Percentiles rank a stretch among this genome's conserved stretches.
Evolutionary conservation across 2,329 filamentous ascomycete genomes (phyloP).

Genomic region (Bisporella sp.): DNA sequence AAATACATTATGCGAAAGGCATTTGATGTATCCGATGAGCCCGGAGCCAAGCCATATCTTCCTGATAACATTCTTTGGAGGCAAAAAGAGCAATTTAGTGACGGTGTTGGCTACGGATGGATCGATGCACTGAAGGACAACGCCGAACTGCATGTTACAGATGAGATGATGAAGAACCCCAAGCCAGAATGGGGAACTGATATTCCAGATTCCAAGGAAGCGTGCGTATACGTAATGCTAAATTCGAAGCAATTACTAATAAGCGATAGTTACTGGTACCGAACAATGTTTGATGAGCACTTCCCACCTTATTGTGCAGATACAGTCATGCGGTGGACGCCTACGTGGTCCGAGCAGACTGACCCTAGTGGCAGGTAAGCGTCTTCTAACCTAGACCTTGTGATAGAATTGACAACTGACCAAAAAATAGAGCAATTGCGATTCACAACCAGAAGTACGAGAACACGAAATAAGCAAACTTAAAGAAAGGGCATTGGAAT

Average conservation of each 20-base stretch:
- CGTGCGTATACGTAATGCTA: slow-evolving; percentile 43
- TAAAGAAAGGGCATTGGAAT: too few species aligned
- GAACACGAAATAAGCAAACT: slow-evolving; percentile 15
- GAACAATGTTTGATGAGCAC: slow-evolving; percentile 97
- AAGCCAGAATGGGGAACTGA: slow-evolving; percentile 94
- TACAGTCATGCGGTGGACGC: slow-evolving; percentile 94
- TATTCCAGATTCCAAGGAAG: slow-evolving; percentile 94
- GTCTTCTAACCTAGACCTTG: not conserved
- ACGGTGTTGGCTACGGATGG: slow-evolving; percentile 98
- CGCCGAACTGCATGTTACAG: slow-evolving; percentile 80
- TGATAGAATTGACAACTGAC: not conserved
- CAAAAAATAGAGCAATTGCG: slow-evolving; percentile 57
- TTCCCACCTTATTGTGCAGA: slow-evolving; percentile 87
- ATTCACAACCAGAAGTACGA: slow-evolving; percentile 72
- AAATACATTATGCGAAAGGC: slow-evolving; percentile 98
- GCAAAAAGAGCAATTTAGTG: slow-evolving; percentile 99
- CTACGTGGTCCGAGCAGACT: slow-evolving; percentile 93
- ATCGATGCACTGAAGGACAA: slow-evolving; percentile 96
- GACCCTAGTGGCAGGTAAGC: slow-evolving; percentile 71
- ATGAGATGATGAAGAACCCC: slow-evolving; percentile 98
- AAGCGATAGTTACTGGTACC: slow-evolving; percentile 77
- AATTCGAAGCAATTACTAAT: slow-evolving; percentile 4
- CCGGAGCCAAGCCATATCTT: slow-evolving; percentile 76
- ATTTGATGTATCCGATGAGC: slow-evolving; percentile 88
- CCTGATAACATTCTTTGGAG: slow-evolving; percentile 94